phyloP scores from a whole-genome alignment of 192 early-diverging fungal species.

The Dispira simplex region DNA sequence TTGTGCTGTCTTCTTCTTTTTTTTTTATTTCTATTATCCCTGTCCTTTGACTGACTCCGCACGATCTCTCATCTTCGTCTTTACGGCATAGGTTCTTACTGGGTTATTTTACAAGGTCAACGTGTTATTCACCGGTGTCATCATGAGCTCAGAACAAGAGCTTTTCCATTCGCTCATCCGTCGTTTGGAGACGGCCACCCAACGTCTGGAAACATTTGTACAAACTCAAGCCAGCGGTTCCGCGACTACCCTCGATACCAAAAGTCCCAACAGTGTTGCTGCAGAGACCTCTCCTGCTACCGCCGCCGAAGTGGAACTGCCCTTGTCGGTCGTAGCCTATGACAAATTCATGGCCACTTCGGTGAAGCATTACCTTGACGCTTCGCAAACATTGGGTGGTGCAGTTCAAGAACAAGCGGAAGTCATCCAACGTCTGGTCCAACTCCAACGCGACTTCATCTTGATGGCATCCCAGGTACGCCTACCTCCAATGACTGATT shows the following conservation, averaged over 20 bases:
- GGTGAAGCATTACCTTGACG: constrained; percentile 27
- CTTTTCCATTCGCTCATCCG: constrained; percentile 47
- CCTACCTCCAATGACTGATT: constrained; percentile 43
- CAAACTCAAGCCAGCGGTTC: constrained; percentile 31
- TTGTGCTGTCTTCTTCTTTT: no score
- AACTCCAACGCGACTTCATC: constrained; percentile 48
- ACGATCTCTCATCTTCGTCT: no score
- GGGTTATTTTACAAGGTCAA: no score
- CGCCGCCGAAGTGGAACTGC: constrained; percentile 20
- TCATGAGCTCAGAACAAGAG: not conserved
- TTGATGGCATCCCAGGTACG: constrained; percentile 50
- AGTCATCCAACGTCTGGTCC: constrained; percentile 10
- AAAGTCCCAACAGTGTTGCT: not conserved
- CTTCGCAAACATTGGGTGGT: constrained; percentile 33
- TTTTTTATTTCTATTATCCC: no score
- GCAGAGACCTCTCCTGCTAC: constrained; percentile 10
- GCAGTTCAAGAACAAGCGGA: constrained; percentile 38
- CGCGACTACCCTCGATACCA: constrained; percentile 21
- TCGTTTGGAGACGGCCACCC: constrained; percentile 83
- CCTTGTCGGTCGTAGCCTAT: constrained; percentile 34
- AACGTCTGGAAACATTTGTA: constrained; percentile 76
- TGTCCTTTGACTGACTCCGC: no score
- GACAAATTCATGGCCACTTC: constrained; percentile 30
- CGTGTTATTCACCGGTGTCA: no score
- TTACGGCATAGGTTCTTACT: no score